These are phyloP conservation scores for Rutidosis leptorrhynchoides DNA, from an alignment of 129 eudicot genomes.

Conservation along the genomic window DNA sequence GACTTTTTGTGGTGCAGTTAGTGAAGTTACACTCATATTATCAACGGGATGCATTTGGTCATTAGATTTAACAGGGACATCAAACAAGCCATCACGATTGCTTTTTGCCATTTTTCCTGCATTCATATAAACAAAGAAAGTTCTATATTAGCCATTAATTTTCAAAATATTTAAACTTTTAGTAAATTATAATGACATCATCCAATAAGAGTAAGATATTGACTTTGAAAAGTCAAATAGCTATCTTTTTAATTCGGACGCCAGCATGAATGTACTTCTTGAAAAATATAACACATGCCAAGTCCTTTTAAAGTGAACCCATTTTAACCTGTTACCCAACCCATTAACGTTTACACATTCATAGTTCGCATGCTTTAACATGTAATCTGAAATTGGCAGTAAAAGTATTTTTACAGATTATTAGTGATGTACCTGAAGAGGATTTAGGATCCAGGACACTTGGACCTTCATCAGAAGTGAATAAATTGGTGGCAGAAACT, in stretches of 20 bases:
- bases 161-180: too few relatives aligned
- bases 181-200: background rate
- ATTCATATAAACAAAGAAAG: conserved; percentile 9
- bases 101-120: conserved; percentile 45
- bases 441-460: conserved; percentile 31
- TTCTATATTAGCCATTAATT: background rate
- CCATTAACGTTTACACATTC: too few relatives aligned
- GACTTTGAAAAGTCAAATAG: background rate
- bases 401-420: background rate
- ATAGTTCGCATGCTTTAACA: too few relatives aligned
- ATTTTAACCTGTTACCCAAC: background rate
- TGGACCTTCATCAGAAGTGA: conserved; percentile 33
- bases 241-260: background rate
- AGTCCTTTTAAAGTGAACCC: background rate
- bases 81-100: conserved; percentile 42
- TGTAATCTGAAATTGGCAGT: background rate
- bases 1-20: conserved; percentile 28
- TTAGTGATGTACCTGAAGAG: conserved; percentile 41
- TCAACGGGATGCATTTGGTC: conserved; percentile 28
- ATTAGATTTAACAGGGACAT: conserved; percentile 45
- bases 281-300: background rate
- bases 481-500: conserved; percentile 37
- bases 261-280: background rate
- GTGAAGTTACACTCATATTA: conserved; percentile 24
- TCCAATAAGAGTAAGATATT: background rate